Evolutionary conservation across 2,329 filamentous ascomycete genomes (phyloP).

Genomic region (Hypoxylon sp.): DNA sequence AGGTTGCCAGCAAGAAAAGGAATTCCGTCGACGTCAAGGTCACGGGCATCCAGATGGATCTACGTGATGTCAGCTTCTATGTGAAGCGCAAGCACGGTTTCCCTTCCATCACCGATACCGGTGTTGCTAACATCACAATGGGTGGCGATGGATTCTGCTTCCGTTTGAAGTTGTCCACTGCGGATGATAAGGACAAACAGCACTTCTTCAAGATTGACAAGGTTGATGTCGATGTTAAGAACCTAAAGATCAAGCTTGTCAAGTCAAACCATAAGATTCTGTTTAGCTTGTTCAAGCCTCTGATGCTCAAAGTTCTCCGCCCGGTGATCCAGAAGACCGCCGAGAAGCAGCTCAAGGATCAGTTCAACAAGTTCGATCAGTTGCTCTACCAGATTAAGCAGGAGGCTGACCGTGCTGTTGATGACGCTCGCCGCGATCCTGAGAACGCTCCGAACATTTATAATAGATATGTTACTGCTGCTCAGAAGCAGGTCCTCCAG

Average conservation of each 20-base stretch:
- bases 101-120: slow-evolving; percentile 87
- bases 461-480: slow-evolving; percentile 82
- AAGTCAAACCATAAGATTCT: slow-evolving; percentile 96
- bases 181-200: slow-evolving; percentile 80
- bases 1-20: slow-evolving; percentile 82
- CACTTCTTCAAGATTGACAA: slow-evolving; percentile 97
- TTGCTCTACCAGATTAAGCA: slow-evolving; percentile 83
- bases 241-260: slow-evolving; percentile 90
- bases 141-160: slow-evolving; percentile 91
- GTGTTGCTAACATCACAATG: slow-evolving; percentile 89
- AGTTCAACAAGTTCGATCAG: slow-evolving; percentile 81
- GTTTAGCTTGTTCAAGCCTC: slow-evolving; percentile 87
- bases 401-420: slow-evolving; percentile 81
- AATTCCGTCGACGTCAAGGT: slow-evolving; percentile 87
- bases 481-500: slow-evolving; percentile 80
- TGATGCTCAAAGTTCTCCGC: slow-evolving; percentile 86
- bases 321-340: slow-evolving; percentile 89
- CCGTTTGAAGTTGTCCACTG: slow-evolving; percentile 88
- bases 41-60: slow-evolving; percentile 92
- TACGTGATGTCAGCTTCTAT: slow-evolving; percentile 93
- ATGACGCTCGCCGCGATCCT: slow-evolving; percentile 77
- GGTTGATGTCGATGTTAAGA: slow-evolving; percentile 84
- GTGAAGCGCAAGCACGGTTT: slow-evolving; percentile 96
- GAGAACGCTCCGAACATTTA: slow-evolving; percentile 87
- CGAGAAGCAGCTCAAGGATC: slow-evolving; percentile 90